These are phyloP conservation scores for Scheffersomyces cryptocercus DNA, from an alignment of 1,139 yeast species.

Conservation along the genomic window DNA sequence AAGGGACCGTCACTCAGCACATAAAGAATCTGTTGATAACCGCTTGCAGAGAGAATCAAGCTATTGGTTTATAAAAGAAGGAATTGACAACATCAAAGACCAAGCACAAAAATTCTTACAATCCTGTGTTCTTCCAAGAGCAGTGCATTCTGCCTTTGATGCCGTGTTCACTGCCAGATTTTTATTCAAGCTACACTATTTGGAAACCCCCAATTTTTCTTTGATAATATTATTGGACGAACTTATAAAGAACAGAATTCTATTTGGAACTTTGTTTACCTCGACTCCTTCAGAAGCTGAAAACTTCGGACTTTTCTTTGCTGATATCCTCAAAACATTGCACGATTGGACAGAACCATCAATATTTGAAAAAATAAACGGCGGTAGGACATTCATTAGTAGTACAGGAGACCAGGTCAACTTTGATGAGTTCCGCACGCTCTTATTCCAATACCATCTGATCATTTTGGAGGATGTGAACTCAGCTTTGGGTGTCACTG, in stretches of 20 bases:
- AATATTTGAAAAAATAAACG: conserved; percentile 11
- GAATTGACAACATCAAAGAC: conserved; percentile 15
- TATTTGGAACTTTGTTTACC: conserved; percentile 65
- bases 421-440: conserved; percentile 40
- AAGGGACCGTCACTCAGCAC: conserved; percentile 33
- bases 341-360: conserved; percentile 41
- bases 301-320: conserved; percentile 74
- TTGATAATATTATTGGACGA: conserved; percentile 45
- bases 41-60: conserved; percentile 16
- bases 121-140: conserved; percentile 73
- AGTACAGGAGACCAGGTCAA: conserved; percentile 12
- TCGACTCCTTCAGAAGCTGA: conserved; percentile 80
- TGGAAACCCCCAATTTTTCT: conserved; percentile 46
- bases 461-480: conserved; percentile 48
- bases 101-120: conserved; percentile 50
- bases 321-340: conserved; percentile 53
- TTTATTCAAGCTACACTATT: conserved; percentile 49
- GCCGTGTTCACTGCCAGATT: conserved; percentile 74
- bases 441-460: conserved; percentile 59
- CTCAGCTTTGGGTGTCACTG: conserved; percentile 52
- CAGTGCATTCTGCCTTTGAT: conserved; percentile 79
- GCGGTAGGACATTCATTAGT: conserved; percentile 7
- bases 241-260: conserved; percentile 50
- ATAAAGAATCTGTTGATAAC: conserved; percentile 11
- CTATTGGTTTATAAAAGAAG: conserved; percentile 25